phyloP scores from a whole-genome alignment of 2,329 filamentous ascomycete genomes.

The Neoscytalidium dimidiatum region DNA sequence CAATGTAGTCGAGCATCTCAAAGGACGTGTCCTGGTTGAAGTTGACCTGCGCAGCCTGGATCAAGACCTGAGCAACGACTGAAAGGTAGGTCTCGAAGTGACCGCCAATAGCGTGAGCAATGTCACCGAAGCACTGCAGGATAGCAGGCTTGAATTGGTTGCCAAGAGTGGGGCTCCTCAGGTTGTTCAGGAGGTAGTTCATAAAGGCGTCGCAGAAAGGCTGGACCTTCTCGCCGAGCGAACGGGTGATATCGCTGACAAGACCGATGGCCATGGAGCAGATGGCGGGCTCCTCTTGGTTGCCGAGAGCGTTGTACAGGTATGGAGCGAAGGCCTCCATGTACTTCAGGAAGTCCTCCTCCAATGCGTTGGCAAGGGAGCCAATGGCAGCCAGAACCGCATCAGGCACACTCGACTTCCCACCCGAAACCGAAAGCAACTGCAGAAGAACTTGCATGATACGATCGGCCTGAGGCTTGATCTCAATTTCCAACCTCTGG shows the following conservation, averaged over 20 bases:
- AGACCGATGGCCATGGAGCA: conserved; percentile 98
- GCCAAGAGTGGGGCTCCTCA: conserved; percentile 82
- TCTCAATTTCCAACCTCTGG: conserved; percentile 85
- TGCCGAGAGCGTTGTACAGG: conserved; percentile 89
- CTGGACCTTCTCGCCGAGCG: conserved; percentile 84
- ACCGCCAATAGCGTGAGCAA: conserved; percentile 88
- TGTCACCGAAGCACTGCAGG: conserved; percentile 95
- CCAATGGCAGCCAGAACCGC: conserved; percentile 90
- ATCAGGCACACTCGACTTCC: conserved; percentile 93
- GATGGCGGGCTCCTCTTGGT: conserved; percentile 91
- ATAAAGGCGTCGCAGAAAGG: conserved; percentile 97
- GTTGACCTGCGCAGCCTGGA: conserved; percentile 85
- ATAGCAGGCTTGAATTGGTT: conserved; percentile 99
- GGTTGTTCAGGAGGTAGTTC: conserved; percentile 93
- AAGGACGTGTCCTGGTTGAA: conserved; percentile 78
- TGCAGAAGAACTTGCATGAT: conserved; percentile 90
- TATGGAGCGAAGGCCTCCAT: conserved; percentile 95
- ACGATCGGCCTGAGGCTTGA: conserved; percentile 84
- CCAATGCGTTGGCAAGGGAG: conserved; percentile 85
- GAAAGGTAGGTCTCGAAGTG: conserved; percentile 91
- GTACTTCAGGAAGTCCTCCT: conserved; percentile 93
- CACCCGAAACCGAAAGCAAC: conserved; percentile 73
- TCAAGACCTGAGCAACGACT: conserved; percentile 89
- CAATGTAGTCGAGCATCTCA: conserved; percentile 96
- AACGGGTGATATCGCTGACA: conserved; percentile 93